Evolutionary conservation across 2,329 filamentous ascomycete genomes (phyloP), one percentile per base, ranked within the genome.

Genomic region (Xylariaceae sp.): DNA sequence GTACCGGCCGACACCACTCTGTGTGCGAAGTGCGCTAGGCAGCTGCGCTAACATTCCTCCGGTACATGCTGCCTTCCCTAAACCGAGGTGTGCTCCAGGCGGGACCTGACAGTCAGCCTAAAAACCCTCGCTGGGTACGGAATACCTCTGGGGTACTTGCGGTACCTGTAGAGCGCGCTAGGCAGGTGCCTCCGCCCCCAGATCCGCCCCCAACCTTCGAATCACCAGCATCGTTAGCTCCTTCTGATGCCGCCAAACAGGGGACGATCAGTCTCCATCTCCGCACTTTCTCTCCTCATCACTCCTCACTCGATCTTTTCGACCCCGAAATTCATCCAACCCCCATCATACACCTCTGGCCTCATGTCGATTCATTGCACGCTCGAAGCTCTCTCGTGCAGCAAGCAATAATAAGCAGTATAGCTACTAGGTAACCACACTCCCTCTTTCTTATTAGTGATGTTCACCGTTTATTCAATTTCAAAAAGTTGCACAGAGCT

Each of bases 261-360:
- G 42, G 42, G 42, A 45, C 42, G 13, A 45, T 13, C 42, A 63
- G 67, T 63, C 67, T 67, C 68, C 67, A 69, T 68, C 70, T 70
- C 70, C 71, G 67, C 67, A 72, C 67, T 63, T 66, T 63, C 65
- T 65, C 64, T 67, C 64, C 65, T 65, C 59, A 64, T 62, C 59
- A 57, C 66, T 69, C 62, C 67, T 66, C 65, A 66, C 64, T 60
- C 30, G 10, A 47, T 56, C 55, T 56, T 58, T 51, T 49, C 54
- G 55, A 64, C 62, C 65, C 62, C 57, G 57, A 61, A 59, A 61
- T 59, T 63, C 63, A 62, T 60, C 60, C 58, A 60, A 66, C 62
- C 66, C 64, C 57, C 57, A 59, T 59, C 47, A 23, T 55, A 37
- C 23, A 44, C 42, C 47, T 53, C 37, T 55, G 35, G 59, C 51